Base-by-base conservation (phyloP, 2,329 filamentous ascomycete genomes). In the Cercospora sp. region DNA sequence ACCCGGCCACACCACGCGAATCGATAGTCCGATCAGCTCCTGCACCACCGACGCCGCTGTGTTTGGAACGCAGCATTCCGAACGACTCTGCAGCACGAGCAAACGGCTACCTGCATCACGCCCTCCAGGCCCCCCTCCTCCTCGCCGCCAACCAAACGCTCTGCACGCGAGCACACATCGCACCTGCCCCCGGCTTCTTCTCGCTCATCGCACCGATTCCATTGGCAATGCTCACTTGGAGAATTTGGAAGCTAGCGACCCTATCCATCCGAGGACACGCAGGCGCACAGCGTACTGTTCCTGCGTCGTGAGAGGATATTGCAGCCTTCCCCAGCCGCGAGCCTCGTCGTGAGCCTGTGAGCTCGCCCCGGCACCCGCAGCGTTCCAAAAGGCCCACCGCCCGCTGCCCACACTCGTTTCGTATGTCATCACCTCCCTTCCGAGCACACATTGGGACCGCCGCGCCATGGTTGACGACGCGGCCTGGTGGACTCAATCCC, bases 391-490 rank as follows among this genome's bases (percentile, higher is more conserved):
- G 28, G 23, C 58, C 31, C 55, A 55, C 57, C 30, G 33, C 42
- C 58, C 53, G 61, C 63, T 40, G 62, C 58, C 66, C 66, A 68
- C 66, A 63, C 51, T 68, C 66, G 66, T 68, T 68, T 65, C 51
- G 66, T 68, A 68, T 51, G 66, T 68, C 60, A 42, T 55, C 23
- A 30, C 45, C 5, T 23, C n/a, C 59, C 9, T 36, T 33, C 51
- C 51, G 20, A 36, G 20, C 60, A 55, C 63, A 20, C 55, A 59
- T 55, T 48, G 42, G 28, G 57, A 51, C 57, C 18, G 33, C 26
- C 30, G 26, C 61, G 48, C 20, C 61, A 64, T 67, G 65, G 18
- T 42, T 28, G 63, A 67, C 48, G 63, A 58, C 16, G 42, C 59
- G 26, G 59, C 53, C 40, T 51, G 53, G 55, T 45, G 64, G 33